Base-by-base conservation (phyloP, 805 yeast genomes). In the Zygoascus flipseniorum region DNA sequence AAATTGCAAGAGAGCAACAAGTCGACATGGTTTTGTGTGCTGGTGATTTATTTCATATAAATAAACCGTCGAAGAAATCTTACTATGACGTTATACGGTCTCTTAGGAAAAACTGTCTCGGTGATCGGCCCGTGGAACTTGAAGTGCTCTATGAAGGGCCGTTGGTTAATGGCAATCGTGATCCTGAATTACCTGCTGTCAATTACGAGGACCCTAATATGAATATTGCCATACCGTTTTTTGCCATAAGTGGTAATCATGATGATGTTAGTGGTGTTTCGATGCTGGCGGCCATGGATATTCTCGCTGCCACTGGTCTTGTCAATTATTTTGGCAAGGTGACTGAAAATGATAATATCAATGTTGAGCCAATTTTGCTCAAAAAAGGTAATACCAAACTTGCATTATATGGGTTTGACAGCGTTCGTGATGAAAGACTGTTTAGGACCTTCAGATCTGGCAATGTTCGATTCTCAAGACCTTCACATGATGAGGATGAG, bases 161-260 rank as follows among this genome's bases (percentile, higher is more conserved):
- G 1, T 59, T 72, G 46, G 75, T 85, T 58, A 82, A 79, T 18
- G 47, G 31, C 8, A 31, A 42, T 11, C 32, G 16, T 3, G 44
- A 13, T 16, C n/a, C 11, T 20, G 35, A 39, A 19, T 47, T 85
- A 59, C 78, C 82, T 49, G 77, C 79, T 52, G 86, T 90, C 28
- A 89, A 89, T 63, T 95, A 87, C 66, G 93, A 88, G 64, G 98
- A 93, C 66, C 89, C 92, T 1, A 89, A 93, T 66, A 69, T 88
- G 56, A 93, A 93, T 67, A 83, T 93, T 2, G 82, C 95, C 0
- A 78, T 90, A 14, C 99, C 99, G 0, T 78, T 93, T 8, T 89
- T 93, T 73, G 92, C 90, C 6, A 92, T 93, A 3, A 82, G 92
- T 47, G 99, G 99, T 2, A 93, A 93, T 63, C 99, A 93, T 66